Evolutionary conservation across 139 green algal species (phyloP).

Genomic region (Picochlorum sp.): DNA sequence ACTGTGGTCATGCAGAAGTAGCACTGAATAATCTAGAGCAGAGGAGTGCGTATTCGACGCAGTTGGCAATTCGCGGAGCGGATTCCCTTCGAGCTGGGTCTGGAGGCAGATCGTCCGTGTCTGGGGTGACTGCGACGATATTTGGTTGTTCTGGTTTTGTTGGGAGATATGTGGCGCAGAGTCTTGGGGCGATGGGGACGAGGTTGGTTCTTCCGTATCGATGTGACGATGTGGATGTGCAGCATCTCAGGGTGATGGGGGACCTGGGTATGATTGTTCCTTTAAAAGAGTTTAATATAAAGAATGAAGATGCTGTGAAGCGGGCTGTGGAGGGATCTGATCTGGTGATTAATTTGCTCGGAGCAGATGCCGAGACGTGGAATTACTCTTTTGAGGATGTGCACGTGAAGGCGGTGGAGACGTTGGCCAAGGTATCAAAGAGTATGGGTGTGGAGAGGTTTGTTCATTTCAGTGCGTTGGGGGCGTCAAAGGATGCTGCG

Average conservation of each 20-base stretch:
- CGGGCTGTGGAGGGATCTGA: conserved; percentile 57
- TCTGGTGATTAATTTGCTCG: conserved; percentile 92
- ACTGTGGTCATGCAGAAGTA: too few relatives aligned
- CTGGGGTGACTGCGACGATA: conserved; percentile 80
- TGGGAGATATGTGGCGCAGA: conserved; percentile 84
- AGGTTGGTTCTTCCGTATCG: conserved; percentile 83
- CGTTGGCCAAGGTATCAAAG: conserved; percentile 43
- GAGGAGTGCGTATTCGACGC: conserved; percentile 5
- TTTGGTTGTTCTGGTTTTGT: conserved; percentile 94
- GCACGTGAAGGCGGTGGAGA: conserved; percentile 38
- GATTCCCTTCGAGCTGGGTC: conserved; percentile 35
- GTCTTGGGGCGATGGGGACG: conserved; percentile 62
- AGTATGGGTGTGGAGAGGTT: conserved; percentile 50
- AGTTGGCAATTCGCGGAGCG: conserved; percentile 23
- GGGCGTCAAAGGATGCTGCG: conserved; percentile 44
- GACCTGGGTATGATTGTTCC: conserved; percentile 76
- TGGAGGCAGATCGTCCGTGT: conserved; percentile 60
- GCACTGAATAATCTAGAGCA: too few relatives aligned
- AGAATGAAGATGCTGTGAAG: conserved; percentile 64
- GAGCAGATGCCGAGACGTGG: conserved; percentile 77
- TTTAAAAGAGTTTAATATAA: conserved; percentile 37
- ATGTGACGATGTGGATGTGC: conserved; percentile 68
- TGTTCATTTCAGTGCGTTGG: conserved; percentile 70
- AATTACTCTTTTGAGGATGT: conserved; percentile 86
- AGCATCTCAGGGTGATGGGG: conserved; percentile 90